A percentile compares a stretch with the other conserved stretches of the same genome.
These are phyloP conservation scores for Peltaster fructicola DNA, from an alignment of 2,329 filamentous ascomycete species.

Conservation along the genomic window DNA sequence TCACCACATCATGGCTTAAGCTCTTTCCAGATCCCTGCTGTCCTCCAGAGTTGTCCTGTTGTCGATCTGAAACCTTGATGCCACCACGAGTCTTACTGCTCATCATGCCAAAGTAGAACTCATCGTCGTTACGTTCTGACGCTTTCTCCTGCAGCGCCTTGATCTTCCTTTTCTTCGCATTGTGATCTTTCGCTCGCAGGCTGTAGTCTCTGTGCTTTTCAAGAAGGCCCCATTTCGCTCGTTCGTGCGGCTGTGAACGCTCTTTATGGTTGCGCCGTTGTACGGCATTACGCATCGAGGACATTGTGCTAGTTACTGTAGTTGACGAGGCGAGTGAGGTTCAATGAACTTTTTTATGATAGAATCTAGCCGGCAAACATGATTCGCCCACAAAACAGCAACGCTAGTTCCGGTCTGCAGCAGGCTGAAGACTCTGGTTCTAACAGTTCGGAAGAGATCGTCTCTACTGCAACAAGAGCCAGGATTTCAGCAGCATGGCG, in stretches of 20 bases:
- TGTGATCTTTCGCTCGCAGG: constrained; percentile 46
- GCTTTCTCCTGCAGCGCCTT: constrained; percentile 42
- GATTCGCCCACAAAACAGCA: too few species aligned
- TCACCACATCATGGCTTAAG: constrained; percentile 39
- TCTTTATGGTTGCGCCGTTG: constrained; percentile 76
- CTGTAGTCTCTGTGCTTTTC: constrained; percentile 85
- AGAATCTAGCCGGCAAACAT: too few species aligned
- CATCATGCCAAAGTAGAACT: constrained; percentile 50
- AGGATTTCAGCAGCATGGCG: too few species aligned
- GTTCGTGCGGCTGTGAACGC: constrained; percentile 70
- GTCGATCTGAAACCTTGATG: constrained; percentile 27
- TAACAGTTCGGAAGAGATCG: too few species aligned
- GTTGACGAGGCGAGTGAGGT: too few species aligned
- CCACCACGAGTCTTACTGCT: constrained; percentile 30
- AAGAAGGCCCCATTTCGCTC: constrained; percentile 72
- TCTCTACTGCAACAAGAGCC: too few species aligned
- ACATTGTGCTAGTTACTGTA: too few species aligned
- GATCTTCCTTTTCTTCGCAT: constrained; percentile 41
- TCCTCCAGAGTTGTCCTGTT: constrained; percentile 21
- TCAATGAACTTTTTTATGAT: too few species aligned
- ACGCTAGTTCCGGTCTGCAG: too few species aligned
- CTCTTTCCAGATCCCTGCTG: constrained; percentile 19
- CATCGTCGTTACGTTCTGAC: constrained; percentile 44
- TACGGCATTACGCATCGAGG: constrained; percentile 43
- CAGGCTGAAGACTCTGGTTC: too few species aligned